A percentile compares a stretch with the other conserved stretches of the same genome.
Conservation (phyloP, 345 rosid species). For the Angophora floribunda region DNA sequence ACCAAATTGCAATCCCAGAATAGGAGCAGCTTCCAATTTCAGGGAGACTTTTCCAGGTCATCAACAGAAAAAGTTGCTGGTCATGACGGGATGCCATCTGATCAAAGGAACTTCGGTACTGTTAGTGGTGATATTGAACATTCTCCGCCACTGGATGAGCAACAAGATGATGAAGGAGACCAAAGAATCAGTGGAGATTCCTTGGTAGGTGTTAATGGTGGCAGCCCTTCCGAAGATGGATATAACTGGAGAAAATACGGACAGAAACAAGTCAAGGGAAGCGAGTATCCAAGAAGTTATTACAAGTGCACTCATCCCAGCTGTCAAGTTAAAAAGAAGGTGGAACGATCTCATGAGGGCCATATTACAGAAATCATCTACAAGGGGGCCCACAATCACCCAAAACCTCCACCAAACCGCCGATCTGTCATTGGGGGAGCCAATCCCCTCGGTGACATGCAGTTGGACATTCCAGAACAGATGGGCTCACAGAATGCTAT, state of each 20-base stretch:
- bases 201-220: conserved; percentile 32
- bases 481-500: conserved; percentile 24
- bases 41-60: conserved; percentile 26
- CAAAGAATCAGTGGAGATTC: conserved; percentile 54
- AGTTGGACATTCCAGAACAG: conserved; percentile 46
- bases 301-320: conserved; percentile 89
- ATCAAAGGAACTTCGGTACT: conserved; percentile 26
- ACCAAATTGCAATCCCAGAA: conserved; percentile 29
- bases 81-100: conserved; percentile 10
- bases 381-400: conserved; percentile 86
- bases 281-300: conserved; percentile 95
- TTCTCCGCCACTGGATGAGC: conserved; percentile 58
- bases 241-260: conserved; percentile 98
- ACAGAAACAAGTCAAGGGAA: conserved; percentile 92
- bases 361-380: conserved; percentile 96
- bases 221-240: conserved; percentile 73
- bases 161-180: conserved; percentile 55
- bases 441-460: conserved; percentile 33
- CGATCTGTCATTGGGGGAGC: conserved; percentile 53
- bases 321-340: conserved; percentile 91
- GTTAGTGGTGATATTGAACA: conserved; percentile 29
- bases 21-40: conserved; percentile 19
- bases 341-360: conserved; percentile 91
- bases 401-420: conserved; percentile 61
- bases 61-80: conserved; percentile 27